Percentiles rank a stretch among this genome's conserved stretches.
phyloP scores from a whole-genome alignment of 306 rosid species.

The Sophora flavescens region DNA sequence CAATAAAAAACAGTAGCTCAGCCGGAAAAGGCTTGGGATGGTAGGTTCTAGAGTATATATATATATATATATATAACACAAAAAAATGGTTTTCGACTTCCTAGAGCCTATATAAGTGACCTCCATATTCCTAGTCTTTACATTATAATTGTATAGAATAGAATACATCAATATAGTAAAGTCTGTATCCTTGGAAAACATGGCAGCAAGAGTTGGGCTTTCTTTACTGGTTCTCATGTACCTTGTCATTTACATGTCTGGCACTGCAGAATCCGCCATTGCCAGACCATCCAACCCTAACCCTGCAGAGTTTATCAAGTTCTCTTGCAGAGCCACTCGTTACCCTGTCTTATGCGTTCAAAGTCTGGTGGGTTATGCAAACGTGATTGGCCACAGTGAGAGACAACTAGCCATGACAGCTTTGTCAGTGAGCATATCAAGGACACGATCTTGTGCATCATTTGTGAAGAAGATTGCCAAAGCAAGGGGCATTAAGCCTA shows the following conservation, averaged over 20 bases:
- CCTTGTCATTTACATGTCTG: constrained; percentile 38
- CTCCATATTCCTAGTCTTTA: not conserved
- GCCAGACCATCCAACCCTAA: constrained; percentile 33
- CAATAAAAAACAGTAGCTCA: not conserved
- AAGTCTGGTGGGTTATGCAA: constrained; percentile 56
- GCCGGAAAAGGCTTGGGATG: not conserved
- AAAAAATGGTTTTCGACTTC: not conserved
- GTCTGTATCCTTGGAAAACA: constrained; percentile 18
- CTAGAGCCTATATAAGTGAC: constrained; percentile 39
- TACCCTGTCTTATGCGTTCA: constrained; percentile 71
- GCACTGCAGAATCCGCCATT: constrained; percentile 34
- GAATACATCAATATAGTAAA: constrained; percentile 1
- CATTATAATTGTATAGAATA: not conserved
- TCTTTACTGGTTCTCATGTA: constrained; percentile 43
- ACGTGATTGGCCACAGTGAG: constrained; percentile 57
- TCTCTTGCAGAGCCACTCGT: constrained; percentile 67
- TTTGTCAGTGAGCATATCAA: constrained; percentile 68
- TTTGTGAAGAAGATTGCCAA: constrained; percentile 60
- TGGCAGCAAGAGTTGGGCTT: constrained; percentile 57
- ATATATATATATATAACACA: not conserved
- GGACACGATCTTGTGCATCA: constrained; percentile 53
- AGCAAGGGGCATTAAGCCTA: constrained; percentile 51
- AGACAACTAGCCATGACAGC: constrained; percentile 68
- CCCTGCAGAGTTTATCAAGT: constrained; percentile 60
- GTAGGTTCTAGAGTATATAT: too few species aligned